Conservation (phyloP, 1,139 yeast species). For the Yamadazyma aaseri region DNA sequence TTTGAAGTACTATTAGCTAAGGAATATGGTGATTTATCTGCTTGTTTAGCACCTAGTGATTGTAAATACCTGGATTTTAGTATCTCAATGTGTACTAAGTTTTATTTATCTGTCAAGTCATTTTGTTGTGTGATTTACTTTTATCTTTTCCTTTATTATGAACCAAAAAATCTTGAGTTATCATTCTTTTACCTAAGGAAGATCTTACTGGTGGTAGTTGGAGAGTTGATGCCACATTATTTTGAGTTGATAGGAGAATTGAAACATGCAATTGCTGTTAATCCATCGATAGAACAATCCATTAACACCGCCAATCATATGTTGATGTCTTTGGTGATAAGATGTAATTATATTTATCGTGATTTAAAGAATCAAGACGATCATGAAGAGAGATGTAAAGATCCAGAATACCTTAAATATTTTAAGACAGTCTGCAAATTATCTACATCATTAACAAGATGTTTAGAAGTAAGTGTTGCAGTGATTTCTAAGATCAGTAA, state of each 20-base stretch:
- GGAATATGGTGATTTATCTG: slow-evolving; percentile 21
- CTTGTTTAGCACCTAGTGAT: slow-evolving; percentile 21
- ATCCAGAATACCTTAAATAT: slow-evolving; percentile 18
- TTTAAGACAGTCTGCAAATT: slow-evolving; percentile 26
- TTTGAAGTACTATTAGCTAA: slow-evolving; percentile 20
- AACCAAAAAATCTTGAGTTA: slow-evolving; percentile 23
- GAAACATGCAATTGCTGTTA: slow-evolving; percentile 39
- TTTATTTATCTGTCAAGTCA: slow-evolving; percentile 27
- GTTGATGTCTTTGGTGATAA: slow-evolving; percentile 29
- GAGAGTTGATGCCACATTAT: slow-evolving; percentile 42
- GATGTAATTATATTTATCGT: slow-evolving; percentile 25
- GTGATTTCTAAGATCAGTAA: slow-evolving; percentile 39
- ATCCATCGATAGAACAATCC: slow-evolving; percentile 41
- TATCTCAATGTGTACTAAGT: slow-evolving; percentile 26
- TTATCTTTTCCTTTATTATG: slow-evolving; percentile 43
- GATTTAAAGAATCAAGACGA: slow-evolving; percentile 15
- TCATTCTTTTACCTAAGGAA: slow-evolving; percentile 39
- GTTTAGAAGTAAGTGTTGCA: slow-evolving; percentile 36
- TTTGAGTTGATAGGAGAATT: slow-evolving; percentile 31
- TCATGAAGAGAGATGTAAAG: slow-evolving; percentile 20
- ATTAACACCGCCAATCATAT: slow-evolving; percentile 40
- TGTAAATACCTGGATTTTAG: slow-evolving; percentile 17
- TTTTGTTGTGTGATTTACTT: slow-evolving; percentile 37
- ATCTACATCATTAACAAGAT: slow-evolving; percentile 32
- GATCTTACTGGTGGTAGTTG: slow-evolving; percentile 26